Evolutionary conservation across 441 rosid genomes (phyloP), one percentile per base, ranked within the genome.

Genomic region (Francoa sonchifolia): DNA sequence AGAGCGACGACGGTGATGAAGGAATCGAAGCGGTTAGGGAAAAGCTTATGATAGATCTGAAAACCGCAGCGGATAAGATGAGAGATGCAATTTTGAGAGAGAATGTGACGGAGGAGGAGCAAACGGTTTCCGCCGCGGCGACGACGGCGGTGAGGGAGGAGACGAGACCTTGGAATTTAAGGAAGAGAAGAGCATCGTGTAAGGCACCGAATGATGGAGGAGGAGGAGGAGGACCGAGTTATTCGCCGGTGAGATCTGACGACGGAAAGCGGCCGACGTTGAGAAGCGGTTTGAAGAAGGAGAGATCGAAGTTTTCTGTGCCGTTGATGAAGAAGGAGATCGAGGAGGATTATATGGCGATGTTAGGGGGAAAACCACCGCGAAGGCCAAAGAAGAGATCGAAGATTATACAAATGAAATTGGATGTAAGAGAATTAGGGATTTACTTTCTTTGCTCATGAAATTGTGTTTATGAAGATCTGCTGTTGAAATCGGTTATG

Each of bases 11-110:
- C 10, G 57, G 59, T 44, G 79, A 65, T 49, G 77, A 75, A 61
- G 85, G 82, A 65, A 82, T 86, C 71, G 72, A 63, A 7, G 87
- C 62, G 30, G 78, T 73, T 23, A 59, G 88, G 69, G 83, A 75
- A 73, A 77, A 76, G 82, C 54, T 79, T 52, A 72, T 77, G 74
- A 55, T 64, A 47, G 92, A 82, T 75, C 76, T 87, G 56, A 82
- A 69, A 55, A 60, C 68, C 42, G 78, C 56, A 38, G 77, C 71
- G 30, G 68, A 67, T 42, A 64, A 61, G 77, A 73, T 79, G 67
- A 79, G 70, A 36, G 72, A 74, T 42, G 58, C 62, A 11, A 58
- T 72, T 57, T 67, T 80, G 25, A 61, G 66, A 36, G 59, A 63
- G 50, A 53, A 55, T 35, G 62, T 28, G 41, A 23, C 59, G 6